A percentile compares a stretch with the other conserved stretches of the same genome.
phyloP scores from a whole-genome alignment of 129 eudicot genomes.

The Helianthus annuus region HanXRQr2.0-SUNRISE NC_035439.2:26595125-26595624 shows the following conservation, averaged over 20 bases:
- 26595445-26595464: not conserved
- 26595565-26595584: too few species aligned
- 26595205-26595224: conserved; percentile 35
- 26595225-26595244: conserved; percentile 39
- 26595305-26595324: conserved; percentile 43
- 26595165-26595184: conserved; percentile 32
- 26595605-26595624: not conserved
- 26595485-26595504: not conserved
- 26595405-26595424: conserved; percentile 6
- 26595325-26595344: conserved; percentile 35
- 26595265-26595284: conserved; percentile 43
- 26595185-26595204: conserved; percentile 33
- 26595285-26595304: conserved; percentile 29
- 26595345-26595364: conserved; percentile 27
- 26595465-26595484: conserved; percentile 1
- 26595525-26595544: not conserved
- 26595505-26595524: not conserved
- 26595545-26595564: not conserved
- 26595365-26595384: conserved; percentile 27
- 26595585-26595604: too few species aligned
- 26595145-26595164: conserved; percentile 2
- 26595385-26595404: conserved; percentile 7
- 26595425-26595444: not conserved
- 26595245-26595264: conserved; percentile 39
- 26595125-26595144: conserved; percentile 33